Base-by-base conservation (phyloP, 176 grass and related monocot genomes). In the Cenchrus fungigraminus region DNA sequence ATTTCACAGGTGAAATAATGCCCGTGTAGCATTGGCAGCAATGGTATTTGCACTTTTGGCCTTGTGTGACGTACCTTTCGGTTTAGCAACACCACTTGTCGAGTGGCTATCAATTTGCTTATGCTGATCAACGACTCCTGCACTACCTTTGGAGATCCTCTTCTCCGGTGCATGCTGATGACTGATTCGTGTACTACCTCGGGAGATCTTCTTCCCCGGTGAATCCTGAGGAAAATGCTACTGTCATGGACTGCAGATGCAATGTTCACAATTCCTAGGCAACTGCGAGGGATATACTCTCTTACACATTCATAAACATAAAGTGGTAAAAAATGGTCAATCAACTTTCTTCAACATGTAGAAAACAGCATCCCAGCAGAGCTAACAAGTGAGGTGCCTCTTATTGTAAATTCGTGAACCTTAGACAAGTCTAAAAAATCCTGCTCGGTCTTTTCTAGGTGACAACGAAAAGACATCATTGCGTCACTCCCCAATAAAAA, bases 191-290 rank as follows among this genome's bases (percentile, higher is more conserved):
- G 37, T 6, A 44, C 56, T 74, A 43, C 20, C 52, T 61, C 68
- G 68, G 65, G 83, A 44, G 4, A 60, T 17, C 68, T 84, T 89
- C 74, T 42, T 86, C 32, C 55, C 50, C 1, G 7, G 67, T 53
- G 67, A 9, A 85, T 89, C 86, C 92, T 94, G 84, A 77, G 64
- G 8, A 19, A 68, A 49, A 58, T 66, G 44, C 4, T 69, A 43
- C 50, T 71, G 50, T 71, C 40, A 77, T n/a, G 1, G 4, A 31
- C 8, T 42, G 32, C 16, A 82, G n/a, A 82, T 82, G 46, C 32
- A 57, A 65, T 17, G 6, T 65, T 56, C 13, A 17, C 20, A 32
- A 7, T 16, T 54, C 50, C 3, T 71, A 37, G 29, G 9, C 22
- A 46, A 52, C 14, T 14, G 37, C 47, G 13, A 65, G 4, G 13